Percentiles rank a stretch among this genome's conserved stretches.
Evolutionary conservation across 345 rosid genomes (phyloP).

Genomic region (Ricinus communis): DNA sequence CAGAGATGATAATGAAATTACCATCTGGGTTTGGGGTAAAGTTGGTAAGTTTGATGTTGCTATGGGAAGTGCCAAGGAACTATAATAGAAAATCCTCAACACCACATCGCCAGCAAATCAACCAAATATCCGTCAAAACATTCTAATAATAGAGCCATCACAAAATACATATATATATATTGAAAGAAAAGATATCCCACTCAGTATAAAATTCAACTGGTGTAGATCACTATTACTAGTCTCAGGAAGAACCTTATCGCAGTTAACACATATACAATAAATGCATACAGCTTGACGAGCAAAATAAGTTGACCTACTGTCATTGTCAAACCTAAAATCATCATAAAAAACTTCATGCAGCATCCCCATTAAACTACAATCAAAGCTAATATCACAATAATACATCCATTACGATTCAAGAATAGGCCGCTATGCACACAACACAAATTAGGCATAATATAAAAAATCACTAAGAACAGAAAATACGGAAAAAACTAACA

Average conservation of each 20-base stretch:
- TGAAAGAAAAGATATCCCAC: conserved; percentile 19
- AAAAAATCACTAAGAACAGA: too few relatives aligned
- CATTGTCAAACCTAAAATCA: too few relatives aligned
- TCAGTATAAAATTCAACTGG: conserved; percentile 23
- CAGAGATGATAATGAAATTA: conserved; percentile 34
- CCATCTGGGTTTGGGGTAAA: conserved; percentile 34
- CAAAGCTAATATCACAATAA: too few relatives aligned
- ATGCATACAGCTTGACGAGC: conserved; percentile 30
- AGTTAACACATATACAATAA: background rate
- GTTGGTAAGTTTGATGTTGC: conserved; percentile 26
- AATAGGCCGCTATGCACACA: too few relatives aligned
- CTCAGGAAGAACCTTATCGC: conserved; percentile 28
- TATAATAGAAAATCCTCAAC: conserved; percentile 16
- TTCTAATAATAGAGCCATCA: too few relatives aligned
- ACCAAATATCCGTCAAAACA: background rate
- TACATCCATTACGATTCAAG: too few relatives aligned
- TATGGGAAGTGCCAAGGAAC: conserved; percentile 39
- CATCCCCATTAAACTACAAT: too few relatives aligned
- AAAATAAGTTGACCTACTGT: background rate
- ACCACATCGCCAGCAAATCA: conserved; percentile 41
- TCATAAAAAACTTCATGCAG: too few relatives aligned
- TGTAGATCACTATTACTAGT: conserved; percentile 29
- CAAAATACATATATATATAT: too few relatives aligned
- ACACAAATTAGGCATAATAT: too few relatives aligned
- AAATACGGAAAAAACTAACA: too few relatives aligned